Conservation (phyloP, 2,329 filamentous ascomycete species). For the Apiospora aurea region DNA sequence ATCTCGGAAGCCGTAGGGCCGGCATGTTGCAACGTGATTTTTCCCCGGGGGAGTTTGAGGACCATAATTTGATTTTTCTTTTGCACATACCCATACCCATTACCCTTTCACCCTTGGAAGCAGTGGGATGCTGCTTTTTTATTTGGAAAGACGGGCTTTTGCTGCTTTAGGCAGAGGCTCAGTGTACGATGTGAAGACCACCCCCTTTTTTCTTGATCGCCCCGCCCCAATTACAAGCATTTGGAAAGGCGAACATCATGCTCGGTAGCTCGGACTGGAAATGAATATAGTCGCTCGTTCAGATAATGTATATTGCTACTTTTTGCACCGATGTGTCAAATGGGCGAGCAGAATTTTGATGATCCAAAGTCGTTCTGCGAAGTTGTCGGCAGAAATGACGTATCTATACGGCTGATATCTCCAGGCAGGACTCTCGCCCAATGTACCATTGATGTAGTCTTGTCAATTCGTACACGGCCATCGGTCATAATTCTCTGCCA, state of each 20-base stretch:
- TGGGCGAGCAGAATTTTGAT: neutral
- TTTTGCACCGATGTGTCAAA: neutral
- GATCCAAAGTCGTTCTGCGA: neutral
- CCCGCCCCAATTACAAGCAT: neutral
- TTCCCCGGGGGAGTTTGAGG: slow-evolving; percentile 27
- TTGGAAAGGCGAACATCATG: slow-evolving; percentile 14
- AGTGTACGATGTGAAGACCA: slow-evolving; percentile 14
- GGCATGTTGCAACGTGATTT: slow-evolving; percentile 26
- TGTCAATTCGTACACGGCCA: too few relatives aligned
- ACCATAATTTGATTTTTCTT: slow-evolving; percentile 31
- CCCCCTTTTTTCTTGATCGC: neutral
- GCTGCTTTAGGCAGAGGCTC: slow-evolving; percentile 5
- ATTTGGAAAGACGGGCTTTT: slow-evolving; percentile 4
- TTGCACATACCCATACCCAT: slow-evolving; percentile 35
- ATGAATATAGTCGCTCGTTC: slow-evolving; percentile 22
- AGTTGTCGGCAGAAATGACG: neutral
- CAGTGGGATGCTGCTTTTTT: slow-evolving; percentile 19
- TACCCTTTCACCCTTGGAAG: slow-evolving; percentile 7
- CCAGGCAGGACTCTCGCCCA: too few relatives aligned
- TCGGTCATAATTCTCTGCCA: too few relatives aligned
- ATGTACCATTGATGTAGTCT: too few relatives aligned
- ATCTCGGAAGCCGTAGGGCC: slow-evolving; percentile 10
- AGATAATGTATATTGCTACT: neutral
- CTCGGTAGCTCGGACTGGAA: slow-evolving; percentile 5
- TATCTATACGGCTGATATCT: too few relatives aligned